These are phyloP conservation scores for Hypoxylon sp. DNA, from an alignment of 2,329 filamentous ascomycete species.

Conservation along the genomic window DNA sequence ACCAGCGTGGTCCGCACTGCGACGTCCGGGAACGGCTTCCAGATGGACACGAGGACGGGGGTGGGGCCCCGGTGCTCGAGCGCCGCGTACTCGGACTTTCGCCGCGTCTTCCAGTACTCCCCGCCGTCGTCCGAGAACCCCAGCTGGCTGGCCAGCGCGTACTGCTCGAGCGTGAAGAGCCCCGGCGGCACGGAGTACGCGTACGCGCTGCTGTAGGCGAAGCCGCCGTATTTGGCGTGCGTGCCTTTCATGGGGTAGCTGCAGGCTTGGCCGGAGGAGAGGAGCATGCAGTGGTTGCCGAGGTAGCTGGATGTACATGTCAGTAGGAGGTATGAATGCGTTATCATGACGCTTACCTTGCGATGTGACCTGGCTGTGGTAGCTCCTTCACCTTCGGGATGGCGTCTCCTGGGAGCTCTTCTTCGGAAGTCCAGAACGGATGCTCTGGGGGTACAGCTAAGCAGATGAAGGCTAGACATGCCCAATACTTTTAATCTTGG, in stretches of 20 bases:
- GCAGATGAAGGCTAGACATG: slow-evolving; percentile 81
- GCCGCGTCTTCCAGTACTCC: slow-evolving; percentile 82
- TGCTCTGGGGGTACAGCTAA: slow-evolving; percentile 76
- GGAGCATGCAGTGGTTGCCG: slow-evolving; percentile 80
- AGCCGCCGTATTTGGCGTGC: slow-evolving; percentile 84
- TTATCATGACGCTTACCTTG: slow-evolving; percentile 57
- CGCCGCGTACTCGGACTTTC: slow-evolving; percentile 72
- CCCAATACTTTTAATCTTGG: slow-evolving; percentile 74
- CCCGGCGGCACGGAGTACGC: slow-evolving; percentile 83
- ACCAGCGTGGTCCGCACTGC: slow-evolving; percentile 73
- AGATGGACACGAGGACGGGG: slow-evolving; percentile 75
- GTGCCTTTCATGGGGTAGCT: slow-evolving; percentile 85
- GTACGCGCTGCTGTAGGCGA: slow-evolving; percentile 82
- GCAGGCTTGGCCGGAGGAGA: slow-evolving; percentile 83
- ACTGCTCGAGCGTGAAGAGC: slow-evolving; percentile 80
- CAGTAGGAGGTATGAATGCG: slow-evolving; percentile 5
- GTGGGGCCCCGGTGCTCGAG: slow-evolving; percentile 67
- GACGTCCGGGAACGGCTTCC: slow-evolving; percentile 79
- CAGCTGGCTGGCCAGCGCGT: slow-evolving; percentile 79
- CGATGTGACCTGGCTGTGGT: slow-evolving; percentile 78
- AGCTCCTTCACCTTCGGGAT: slow-evolving; percentile 72
- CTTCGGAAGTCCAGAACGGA: slow-evolving; percentile 79
- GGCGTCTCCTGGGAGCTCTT: slow-evolving; percentile 68
- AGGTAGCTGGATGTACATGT: slow-evolving; percentile 61
- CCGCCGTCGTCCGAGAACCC: slow-evolving; percentile 82